Evolutionary conservation across 2,329 filamentous ascomycete species (phyloP), one percentile per base, ranked within the genome.

Genomic region (Scedosporium aurantiacum): DNA sequence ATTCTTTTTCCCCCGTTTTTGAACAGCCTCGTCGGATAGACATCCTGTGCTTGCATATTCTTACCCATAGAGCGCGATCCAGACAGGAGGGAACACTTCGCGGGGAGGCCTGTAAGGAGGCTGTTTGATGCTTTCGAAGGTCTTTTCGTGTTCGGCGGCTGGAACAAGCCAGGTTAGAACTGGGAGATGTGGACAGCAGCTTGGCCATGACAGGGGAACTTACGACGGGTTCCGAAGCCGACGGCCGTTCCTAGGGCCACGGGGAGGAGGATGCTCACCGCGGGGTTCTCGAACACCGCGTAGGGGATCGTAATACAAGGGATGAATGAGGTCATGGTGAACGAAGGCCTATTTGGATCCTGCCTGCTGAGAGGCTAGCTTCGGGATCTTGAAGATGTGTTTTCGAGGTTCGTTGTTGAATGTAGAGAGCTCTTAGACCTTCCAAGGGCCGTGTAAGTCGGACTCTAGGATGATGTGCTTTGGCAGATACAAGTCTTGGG

Each of bases 231-330:
- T 65, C 80, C 77, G 73, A 83, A 90, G 61, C 90, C 90, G 63
- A 92, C 80, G n/a, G 82, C 83, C 2, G 86, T 85, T 47, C 91
- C 91, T 4, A 90, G 75, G 4, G 81, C 80, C 57, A 96, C 78
- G 43, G 91, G 91, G 1, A 96, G 78, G 45, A 95, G 81, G 64
- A 94, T 83, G 18, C 90, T 88, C 28, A 83, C 79, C 6, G 89
- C 86, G 4, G 89, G 84, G 70, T 83, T 86, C 68, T 84, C 80
- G 72, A 95, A 92, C 65, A 92, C 74, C 66, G 82, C 78, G 56
- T 80, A 76, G 2, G 91, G 90, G 18, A 96, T 79, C 23, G 89
- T 91, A 65, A 95, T 75, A 45, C 84, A 86, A n/a, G 89, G 86
- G 63, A 94, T 84, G 72, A 88, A 88, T 64, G 89, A 86, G 10